Conservation (phyloP, 495 filamentous ascomycete species). For the Massariosphaeria phaeospora region DNA sequence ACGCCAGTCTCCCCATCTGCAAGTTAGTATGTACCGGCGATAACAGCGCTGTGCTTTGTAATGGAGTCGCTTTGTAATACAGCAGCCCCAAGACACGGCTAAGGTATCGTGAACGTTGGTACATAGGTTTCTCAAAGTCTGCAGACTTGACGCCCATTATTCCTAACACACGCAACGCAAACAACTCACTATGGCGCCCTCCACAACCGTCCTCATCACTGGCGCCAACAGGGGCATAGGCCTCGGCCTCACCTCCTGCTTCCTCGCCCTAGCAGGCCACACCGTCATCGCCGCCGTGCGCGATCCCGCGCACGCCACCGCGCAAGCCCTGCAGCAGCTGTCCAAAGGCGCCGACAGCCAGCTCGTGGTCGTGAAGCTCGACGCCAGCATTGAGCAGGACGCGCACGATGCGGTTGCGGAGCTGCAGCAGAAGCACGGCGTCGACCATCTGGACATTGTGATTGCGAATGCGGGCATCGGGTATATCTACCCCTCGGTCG, state of each 20-base stretch:
- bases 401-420: constrained; percentile 33
- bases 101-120: no score
- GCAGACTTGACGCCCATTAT: no score
- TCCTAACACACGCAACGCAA: no score
- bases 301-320: constrained; percentile 28
- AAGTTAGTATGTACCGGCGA: no score
- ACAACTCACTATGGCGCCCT: neutral
- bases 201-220: constrained; percentile 87
- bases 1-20: no score
- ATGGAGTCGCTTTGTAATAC: no score
- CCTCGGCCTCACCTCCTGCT: constrained; percentile 64
- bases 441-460: constrained; percentile 47
- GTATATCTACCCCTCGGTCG: constrained; percentile 21
- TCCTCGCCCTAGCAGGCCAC: constrained; percentile 33
- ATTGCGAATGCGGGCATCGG: constrained; percentile 50
- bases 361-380: constrained; percentile 44
- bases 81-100: no score
- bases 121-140: no score
- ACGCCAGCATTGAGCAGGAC: constrained; percentile 38
- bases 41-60: no score
- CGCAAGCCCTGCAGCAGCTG: constrained; percentile 33
- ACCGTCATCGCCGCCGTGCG: constrained; percentile 50
- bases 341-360: constrained; percentile 37
- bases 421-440: constrained; percentile 34
- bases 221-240: constrained; percentile 88